Evolutionary conservation across 2,329 filamentous ascomycete genomes (phyloP).

Genomic region (Orbilia ellipsospora): DNA sequence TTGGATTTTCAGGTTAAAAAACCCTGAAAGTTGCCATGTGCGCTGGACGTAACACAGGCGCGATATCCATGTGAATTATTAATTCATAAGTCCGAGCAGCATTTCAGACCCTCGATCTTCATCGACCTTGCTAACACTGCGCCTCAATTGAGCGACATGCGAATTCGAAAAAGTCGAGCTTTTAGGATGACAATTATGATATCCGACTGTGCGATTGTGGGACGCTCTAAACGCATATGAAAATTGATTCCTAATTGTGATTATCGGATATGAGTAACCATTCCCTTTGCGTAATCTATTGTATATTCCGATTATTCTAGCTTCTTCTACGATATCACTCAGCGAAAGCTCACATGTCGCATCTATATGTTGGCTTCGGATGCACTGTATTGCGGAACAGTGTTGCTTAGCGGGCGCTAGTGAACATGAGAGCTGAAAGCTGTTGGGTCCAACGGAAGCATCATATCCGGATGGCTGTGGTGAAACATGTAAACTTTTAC

Average conservation of each 20-base stretch:
- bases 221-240: too few relatives aligned
- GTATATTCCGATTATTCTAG: too few relatives aligned
- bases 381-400: too few relatives aligned
- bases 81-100: background rate
- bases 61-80: too few relatives aligned
- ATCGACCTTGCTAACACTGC: conserved; percentile 20
- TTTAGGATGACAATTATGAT: background rate
- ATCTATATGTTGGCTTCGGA: too few relatives aligned
- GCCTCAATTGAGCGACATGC: conserved; percentile 13
- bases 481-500: conserved; percentile 15
- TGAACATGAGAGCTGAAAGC: too few relatives aligned
- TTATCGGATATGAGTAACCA: too few relatives aligned
- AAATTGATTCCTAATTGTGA: too few relatives aligned
- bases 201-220: background rate
- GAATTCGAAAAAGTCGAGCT: background rate
- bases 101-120: background rate
- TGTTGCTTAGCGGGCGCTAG: too few relatives aligned
- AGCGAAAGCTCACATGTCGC: too few relatives aligned
- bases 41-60: background rate
- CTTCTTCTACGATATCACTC: too few relatives aligned
- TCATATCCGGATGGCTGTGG: conserved; percentile 31
- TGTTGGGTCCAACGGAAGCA: background rate
- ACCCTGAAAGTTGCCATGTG: conserved; percentile 21
- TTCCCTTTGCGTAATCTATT: too few relatives aligned
- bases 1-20: background rate